phyloP scores from a whole-genome alignment of 2,329 filamentous ascomycete species.

The Claviceps africana region DNA sequence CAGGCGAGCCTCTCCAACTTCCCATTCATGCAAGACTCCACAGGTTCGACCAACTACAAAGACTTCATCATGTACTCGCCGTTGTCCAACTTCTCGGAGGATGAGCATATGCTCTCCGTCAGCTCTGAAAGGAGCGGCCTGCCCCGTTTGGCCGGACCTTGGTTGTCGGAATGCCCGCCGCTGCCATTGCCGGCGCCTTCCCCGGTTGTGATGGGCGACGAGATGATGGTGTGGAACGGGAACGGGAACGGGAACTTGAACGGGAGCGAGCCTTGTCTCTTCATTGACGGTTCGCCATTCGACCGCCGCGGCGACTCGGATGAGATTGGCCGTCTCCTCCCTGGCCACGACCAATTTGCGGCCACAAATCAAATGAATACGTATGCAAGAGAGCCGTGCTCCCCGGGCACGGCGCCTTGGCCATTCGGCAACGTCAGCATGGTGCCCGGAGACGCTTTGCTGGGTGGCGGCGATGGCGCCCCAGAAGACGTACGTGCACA shows the following conservation, averaged over 20 bases:
- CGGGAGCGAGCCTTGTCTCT: background rate
- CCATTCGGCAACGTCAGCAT: background rate
- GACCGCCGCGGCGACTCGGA: background rate
- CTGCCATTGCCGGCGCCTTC: background rate
- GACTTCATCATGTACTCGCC: constrained; percentile 45
- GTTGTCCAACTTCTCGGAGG: constrained; percentile 31
- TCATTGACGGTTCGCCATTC: background rate
- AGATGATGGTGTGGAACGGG: background rate
- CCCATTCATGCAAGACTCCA: constrained; percentile 23
- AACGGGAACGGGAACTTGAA: background rate
- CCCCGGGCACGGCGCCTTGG: background rate
- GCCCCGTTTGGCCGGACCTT: constrained; percentile 5
- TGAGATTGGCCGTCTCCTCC: background rate
- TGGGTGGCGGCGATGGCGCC: background rate
- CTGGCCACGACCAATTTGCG: background rate
- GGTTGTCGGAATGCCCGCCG: constrained; percentile 2
- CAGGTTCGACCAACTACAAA: constrained; percentile 25
- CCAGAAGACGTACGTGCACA: constrained; percentile 9
- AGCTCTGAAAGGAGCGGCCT: constrained; percentile 7
- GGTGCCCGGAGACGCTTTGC: background rate
- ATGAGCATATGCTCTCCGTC: constrained; percentile 27
- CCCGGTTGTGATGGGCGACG: background rate
- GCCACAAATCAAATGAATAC: background rate
- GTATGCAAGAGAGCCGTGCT: too few relatives aligned
- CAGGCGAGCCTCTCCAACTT: constrained; percentile 10